These are phyloP conservation scores for Heterobasidion occidentale DNA, from an alignment of 1,284 basidiomycete species.

Conservation along the genomic window DNA sequence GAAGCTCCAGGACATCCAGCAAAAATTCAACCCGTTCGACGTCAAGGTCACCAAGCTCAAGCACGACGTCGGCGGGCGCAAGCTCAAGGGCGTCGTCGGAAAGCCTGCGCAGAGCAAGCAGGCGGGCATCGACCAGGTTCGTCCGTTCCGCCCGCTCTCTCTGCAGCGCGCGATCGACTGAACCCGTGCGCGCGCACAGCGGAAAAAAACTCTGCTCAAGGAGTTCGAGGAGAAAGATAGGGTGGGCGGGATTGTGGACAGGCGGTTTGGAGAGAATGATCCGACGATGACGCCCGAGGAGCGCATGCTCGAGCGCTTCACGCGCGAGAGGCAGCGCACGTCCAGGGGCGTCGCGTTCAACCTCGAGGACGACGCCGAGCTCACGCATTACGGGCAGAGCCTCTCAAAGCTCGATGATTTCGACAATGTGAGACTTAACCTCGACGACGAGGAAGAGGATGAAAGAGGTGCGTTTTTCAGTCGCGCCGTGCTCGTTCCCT, in stretches of 20 bases:
- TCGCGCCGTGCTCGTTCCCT: not conserved
- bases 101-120: conserved; percentile 84
- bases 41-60: conserved; percentile 86
- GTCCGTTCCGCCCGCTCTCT: conserved; percentile 15
- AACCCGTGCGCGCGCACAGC: conserved; percentile 31
- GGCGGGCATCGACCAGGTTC: conserved; percentile 83
- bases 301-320: conserved; percentile 96
- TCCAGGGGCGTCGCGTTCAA: conserved; percentile 85
- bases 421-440: conserved; percentile 66
- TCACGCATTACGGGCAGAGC: conserved; percentile 93
- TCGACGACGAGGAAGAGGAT: conserved; percentile 69
- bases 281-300: conserved; percentile 89
- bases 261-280: conserved; percentile 95
- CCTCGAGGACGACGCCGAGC: conserved; percentile 82
- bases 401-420: conserved; percentile 84
- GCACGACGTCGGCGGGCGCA: conserved; percentile 86
- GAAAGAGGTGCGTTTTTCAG: conserved; percentile 20
- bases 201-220: conserved; percentile 83
- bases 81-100: conserved; percentile 78
- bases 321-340: conserved; percentile 75
- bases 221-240: conserved; percentile 76
- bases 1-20: conserved; percentile 81
- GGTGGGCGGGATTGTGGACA: conserved; percentile 86
- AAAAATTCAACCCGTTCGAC: conserved; percentile 90
- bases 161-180: not conserved